Evolutionary conservation across 148 eudicot species (phyloP), one percentile per base, ranked within the genome.

Genomic region (Silene latifolia): DNA sequence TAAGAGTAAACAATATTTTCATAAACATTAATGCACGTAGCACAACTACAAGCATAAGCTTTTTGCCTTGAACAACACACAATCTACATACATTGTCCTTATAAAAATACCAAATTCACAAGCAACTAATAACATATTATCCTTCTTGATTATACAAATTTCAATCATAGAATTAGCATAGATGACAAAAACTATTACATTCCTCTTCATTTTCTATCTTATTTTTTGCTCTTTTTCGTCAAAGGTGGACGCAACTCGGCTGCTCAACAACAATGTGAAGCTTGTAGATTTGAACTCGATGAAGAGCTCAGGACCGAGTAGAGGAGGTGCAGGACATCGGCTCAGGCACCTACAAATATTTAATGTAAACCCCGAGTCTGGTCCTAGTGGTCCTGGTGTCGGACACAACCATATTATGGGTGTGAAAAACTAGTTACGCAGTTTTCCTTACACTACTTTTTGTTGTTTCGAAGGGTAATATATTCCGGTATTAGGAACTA

Each of bases 321-420:
- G 19, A 77, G 78, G 81, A 6, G 87, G 87, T 69, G 67, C 70
- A 46, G 87, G 84, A 25, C 87, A 84, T 58, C 73, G 74, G 63
- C 27, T 68, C 14, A 81, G 66, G 23, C 47, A 67, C 15, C 18
- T 72, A 18, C 69, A 72, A 68, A 8, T 53, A 7, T 73, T 21
- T 23, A 68, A 20, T 51, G 74, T 23, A 29, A 20, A 56, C 23
- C 35, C n/a, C 23, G 27, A 80, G 2, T 80, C 80, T 21, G 83
- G 79, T 61, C 79, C 83, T 48, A 76, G 73, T 53, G 18, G 74
- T 67, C 83, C 79, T 46, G 79, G 76, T 75, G 80, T 25, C 6
- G 80, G 80, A 32, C 73, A 76, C 79, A 21, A 60, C 71, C 11
- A 27, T 32, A 2, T 35, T 7, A 19, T 18, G 27, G 62, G 5